A percentile compares a stretch with the other conserved stretches of the same genome.
Evolutionary conservation across 768 basidiomycete species (phyloP).

Genomic region (Kwoniella botswanensis): DNA sequence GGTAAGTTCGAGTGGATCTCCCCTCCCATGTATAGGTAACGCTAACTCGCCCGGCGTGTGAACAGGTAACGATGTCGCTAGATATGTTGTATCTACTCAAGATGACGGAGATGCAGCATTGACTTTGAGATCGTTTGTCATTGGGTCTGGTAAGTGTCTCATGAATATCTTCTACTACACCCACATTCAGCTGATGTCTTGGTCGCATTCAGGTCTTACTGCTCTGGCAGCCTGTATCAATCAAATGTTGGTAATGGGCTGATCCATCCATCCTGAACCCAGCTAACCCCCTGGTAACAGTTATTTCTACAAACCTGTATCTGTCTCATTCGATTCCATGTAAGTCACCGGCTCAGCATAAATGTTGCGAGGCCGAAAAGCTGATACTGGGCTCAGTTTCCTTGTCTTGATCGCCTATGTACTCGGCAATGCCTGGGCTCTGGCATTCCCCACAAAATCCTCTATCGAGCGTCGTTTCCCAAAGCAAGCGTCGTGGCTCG

Average conservation of each 20-base stretch:
- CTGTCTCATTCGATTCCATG: background rate
- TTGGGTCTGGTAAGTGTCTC: background rate
- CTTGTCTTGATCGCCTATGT: background rate
- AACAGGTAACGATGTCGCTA: slow-evolving; percentile 5
- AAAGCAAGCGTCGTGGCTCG: background rate
- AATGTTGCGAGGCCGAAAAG: background rate
- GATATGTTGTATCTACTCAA: background rate
- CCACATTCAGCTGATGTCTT: background rate
- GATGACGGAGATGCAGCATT: slow-evolving; percentile 9
- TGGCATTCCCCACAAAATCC: background rate
- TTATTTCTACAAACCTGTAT: slow-evolving; percentile 1
- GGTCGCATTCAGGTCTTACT: background rate
- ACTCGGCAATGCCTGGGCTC: background rate
- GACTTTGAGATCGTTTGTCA: slow-evolving; percentile 7
- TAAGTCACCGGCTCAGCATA: background rate
- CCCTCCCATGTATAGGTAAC: background rate
- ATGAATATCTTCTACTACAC: too few species aligned
- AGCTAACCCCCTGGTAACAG: background rate
- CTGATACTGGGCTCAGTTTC: background rate
- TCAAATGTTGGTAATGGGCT: background rate
- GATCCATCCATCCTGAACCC: background rate
- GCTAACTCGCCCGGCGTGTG: background rate
- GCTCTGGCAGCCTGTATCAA: background rate
- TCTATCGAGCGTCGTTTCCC: background rate
- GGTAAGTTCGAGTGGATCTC: background rate